These are phyloP conservation scores for Ceratocystis diversiconidia DNA, from an alignment of 2,329 filamentous ascomycete genomes.

Conservation along the genomic window DNA sequence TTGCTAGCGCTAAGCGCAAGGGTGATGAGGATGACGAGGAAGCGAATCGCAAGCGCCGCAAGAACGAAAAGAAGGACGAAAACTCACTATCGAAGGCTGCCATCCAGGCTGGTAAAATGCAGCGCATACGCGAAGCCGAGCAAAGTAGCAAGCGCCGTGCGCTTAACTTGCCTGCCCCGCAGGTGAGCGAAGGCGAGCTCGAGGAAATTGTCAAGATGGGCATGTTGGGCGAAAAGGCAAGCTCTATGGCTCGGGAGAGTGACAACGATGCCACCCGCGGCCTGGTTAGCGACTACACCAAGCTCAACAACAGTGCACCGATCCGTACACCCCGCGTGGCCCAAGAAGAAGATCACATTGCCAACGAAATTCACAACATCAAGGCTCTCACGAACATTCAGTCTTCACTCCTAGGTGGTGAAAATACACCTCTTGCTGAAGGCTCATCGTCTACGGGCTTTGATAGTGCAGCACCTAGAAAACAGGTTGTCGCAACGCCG, in stretches of 20 bases:
- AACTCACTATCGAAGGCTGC: slow-evolving; percentile 66
- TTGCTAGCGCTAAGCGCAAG: slow-evolving; percentile 73
- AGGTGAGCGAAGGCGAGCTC: slow-evolving; percentile 82
- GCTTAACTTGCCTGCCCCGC: slow-evolving; percentile 72
- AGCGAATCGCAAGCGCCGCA: slow-evolving; percentile 70
- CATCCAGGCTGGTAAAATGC: slow-evolving; percentile 83
- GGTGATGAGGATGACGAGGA: slow-evolving; percentile 75
- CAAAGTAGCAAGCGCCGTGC: slow-evolving; percentile 84
- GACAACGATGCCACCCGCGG: slow-evolving; percentile 78
- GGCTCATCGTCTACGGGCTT: slow-evolving; percentile 74
- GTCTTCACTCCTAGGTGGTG: slow-evolving; percentile 81
- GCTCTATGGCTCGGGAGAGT: slow-evolving; percentile 55
- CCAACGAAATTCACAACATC: slow-evolving; percentile 93
- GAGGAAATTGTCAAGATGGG: slow-evolving; percentile 99
- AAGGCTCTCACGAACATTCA: slow-evolving; percentile 83
- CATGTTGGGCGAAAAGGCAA: slow-evolving; percentile 78
- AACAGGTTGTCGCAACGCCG: slow-evolving; percentile 72
- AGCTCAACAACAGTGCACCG: slow-evolving; percentile 65
- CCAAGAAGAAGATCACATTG: slow-evolving; percentile 85
- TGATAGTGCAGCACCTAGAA: slow-evolving; percentile 66
- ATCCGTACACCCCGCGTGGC: slow-evolving; percentile 86
- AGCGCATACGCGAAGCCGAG: slow-evolving; percentile 89
- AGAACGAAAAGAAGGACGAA: slow-evolving; percentile 67
- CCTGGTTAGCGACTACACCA: slow-evolving; percentile 74
- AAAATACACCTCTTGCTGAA: slow-evolving; percentile 80